Conservation (phyloP, 2,329 filamentous ascomycete species). For the Botrytis aclada region DNA sequence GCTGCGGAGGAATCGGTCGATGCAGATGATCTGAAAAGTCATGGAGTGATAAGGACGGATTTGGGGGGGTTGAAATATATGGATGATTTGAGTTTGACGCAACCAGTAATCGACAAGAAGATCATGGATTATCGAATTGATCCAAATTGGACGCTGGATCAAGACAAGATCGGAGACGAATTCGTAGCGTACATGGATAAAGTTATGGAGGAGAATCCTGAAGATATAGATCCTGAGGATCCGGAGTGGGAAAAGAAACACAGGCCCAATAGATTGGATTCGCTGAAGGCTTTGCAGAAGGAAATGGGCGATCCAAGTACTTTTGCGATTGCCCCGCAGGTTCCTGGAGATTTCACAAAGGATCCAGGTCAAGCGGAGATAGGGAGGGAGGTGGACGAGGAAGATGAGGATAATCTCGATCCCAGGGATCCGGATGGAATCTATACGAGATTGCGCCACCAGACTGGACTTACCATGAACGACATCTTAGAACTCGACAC, state of each 20-base stretch:
- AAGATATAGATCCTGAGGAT: conserved; percentile 23
- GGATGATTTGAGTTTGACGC: conserved; percentile 76
- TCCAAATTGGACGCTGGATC: conserved; percentile 47
- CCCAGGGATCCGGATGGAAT: conserved; percentile 37
- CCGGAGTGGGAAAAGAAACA: conserved; percentile 16
- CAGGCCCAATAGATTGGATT: conserved; percentile 25
- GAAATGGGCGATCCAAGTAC: conserved; percentile 27
- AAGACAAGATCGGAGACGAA: conserved; percentile 60
- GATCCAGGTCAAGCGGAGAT: conserved; percentile 10
- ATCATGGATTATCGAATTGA: conserved; percentile 41
- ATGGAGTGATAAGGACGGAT: conserved; percentile 70
- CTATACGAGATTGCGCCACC: conserved; percentile 41
- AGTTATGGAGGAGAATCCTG: conserved; percentile 24
- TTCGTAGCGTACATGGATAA: conserved; percentile 47
- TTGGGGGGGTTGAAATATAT: conserved; percentile 71
- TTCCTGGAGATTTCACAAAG: conserved; percentile 29
- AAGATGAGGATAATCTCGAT: conserved; percentile 30
- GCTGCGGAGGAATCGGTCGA: conserved; percentile 76
- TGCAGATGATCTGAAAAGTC: conserved; percentile 67
- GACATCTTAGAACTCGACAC: conserved; percentile 56
- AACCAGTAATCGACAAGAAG: conserved; percentile 74
- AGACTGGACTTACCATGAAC: conserved; percentile 52
- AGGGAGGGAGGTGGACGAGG: conserved; percentile 22
- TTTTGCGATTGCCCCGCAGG: conserved; percentile 28
- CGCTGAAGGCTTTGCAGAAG: conserved; percentile 28